Evolutionary conservation across 1,284 basidiomycete genomes (phyloP).

Genomic region (Heliocybe sulcata): DNA sequence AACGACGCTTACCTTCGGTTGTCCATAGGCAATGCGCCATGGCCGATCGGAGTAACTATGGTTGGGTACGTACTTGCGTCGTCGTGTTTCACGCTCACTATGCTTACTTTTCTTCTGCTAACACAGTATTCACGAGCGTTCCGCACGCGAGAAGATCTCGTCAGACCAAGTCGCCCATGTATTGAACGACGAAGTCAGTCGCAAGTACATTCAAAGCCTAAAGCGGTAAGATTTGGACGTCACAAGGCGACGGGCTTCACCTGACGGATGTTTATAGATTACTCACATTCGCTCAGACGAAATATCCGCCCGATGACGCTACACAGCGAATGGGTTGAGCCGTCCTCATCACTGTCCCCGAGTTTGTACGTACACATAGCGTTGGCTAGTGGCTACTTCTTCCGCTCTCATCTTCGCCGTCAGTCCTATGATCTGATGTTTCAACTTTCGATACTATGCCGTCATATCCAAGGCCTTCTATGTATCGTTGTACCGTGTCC

Average conservation of each 20-base stretch:
- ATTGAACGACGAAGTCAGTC: slow-evolving; percentile 95
- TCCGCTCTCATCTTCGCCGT: too few species aligned
- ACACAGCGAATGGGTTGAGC: slow-evolving; percentile 84
- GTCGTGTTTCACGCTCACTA: neutral
- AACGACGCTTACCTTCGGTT: slow-evolving; percentile 97
- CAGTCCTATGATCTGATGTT: neutral
- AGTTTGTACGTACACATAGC: neutral
- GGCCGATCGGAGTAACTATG: slow-evolving; percentile 99
- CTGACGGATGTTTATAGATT: slow-evolving; percentile 38
- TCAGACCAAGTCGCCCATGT: slow-evolving; percentile 97
- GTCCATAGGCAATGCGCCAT: slow-evolving; percentile 97
- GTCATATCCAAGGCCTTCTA: too few species aligned
- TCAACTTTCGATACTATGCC: neutral
- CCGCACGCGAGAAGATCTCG: slow-evolving; percentile 94
- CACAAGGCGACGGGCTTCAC: slow-evolving; percentile 4
- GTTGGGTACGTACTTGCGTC: slow-evolving; percentile 65
- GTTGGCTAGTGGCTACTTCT: too few species aligned
- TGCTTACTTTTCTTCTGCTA: neutral
- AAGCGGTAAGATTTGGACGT: slow-evolving; percentile 60
- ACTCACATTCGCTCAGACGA: slow-evolving; percentile 91
- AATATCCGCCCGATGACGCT: slow-evolving; percentile 86
- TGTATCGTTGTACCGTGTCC: neutral
- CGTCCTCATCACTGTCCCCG: neutral
- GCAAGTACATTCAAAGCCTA: slow-evolving; percentile 98
- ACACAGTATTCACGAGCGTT: slow-evolving; percentile 91